Base-by-base conservation (phyloP, 257 asterid species). In the Solanum medicagineum region DNA sequence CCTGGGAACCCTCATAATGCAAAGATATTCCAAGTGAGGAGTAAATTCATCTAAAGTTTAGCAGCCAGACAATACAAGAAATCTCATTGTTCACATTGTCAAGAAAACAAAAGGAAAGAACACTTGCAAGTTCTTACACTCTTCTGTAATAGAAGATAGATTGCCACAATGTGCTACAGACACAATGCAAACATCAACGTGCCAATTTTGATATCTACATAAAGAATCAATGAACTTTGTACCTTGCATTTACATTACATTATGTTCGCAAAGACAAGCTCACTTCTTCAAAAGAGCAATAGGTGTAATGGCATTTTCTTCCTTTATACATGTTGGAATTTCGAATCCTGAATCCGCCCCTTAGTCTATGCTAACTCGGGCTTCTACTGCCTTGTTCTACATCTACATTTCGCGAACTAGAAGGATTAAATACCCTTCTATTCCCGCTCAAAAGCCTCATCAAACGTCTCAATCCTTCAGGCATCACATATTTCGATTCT, bases 401-500 rank as follows among this genome's bases (percentile, higher is more conserved):
- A 66, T 85, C 87, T 24, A 85, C 51, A 75, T 60, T 75, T 24
- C 32, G 36, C 3, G 75, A 53, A 56, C 77, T 85, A 51, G 81
- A 49, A 85, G 87, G 73, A 53, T 4, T 65, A 4, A 24, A 13
- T 15, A 36, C 85, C 70, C 87, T 51, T 62, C 20, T 79, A 24
- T 80, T 80, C 85, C 85, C 83, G 60, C 87, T 85, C 81, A 85
- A 80, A 80, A 85, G 87, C 59, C 87, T 85, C 85, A 63, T 65
- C 81, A 85, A 85, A 32, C 85, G 83, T 22, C 85, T 85, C 57
- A 85, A 15, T 65, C 87, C 65, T 22, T 74, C 60, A 15, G 84
- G 69, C 87, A 80, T 70, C 15, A 83, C 85, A 56, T 80, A 85
- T 36, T 65, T 85, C 3, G 71, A 36, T 16, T 79, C 84, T 24